Evolutionary conservation across 2,329 filamentous ascomycete species (phyloP), one percentile per base, ranked within the genome.

Genomic region (Daldinia sp.): DNA sequence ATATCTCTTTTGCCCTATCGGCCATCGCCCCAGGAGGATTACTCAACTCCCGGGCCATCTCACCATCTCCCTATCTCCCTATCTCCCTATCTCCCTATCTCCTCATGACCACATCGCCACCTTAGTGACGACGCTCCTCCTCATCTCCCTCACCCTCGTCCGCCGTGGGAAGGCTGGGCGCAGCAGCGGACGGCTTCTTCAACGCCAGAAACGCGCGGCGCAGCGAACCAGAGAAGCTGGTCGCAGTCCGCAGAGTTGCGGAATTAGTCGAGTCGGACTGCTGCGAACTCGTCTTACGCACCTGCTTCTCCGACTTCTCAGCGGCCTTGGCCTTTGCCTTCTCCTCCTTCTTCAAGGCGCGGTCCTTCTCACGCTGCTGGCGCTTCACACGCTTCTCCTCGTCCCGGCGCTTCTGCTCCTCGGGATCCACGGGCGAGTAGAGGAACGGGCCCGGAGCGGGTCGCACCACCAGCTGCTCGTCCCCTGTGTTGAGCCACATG

Each of bases 371-470:
- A 12, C 69, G 67, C 54, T 72, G 57, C 4, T 53, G 67, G 2
- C 64, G 67, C 54, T 41, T 51, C 51, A 57, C 39, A 5, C 64
- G 61, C 12, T 39, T 39, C 53, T 69, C 67, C 5, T 67, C 57
- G 26, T 63, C 56, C 7, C 35, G 37, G 23, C 63, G 64, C 56
- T 63, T 60, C 15, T 63, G n/a, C 37, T 65, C 58, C 46, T 67
- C 67, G 3, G 59, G 58, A 35, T 69, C 60, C 1, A 35, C 15
- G 6, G 64, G n/a, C 30, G 33, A 46, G 59, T 72, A 72, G 7
- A 72, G 46, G 67, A 72, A 72, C 1, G 69, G 69, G 18, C 69
- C 67, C 0, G 69, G 69, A 0, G 64, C 53, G 0, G 50, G 61
- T 0, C 13, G 55, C 9, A 72, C 46, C 15, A 69, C 58, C 7